Percentiles rank a stretch among this genome's conserved stretches.
phyloP scores from a whole-genome alignment of 495 filamentous ascomycete genomes.

The Pseudevernia furfuracea region DNA sequence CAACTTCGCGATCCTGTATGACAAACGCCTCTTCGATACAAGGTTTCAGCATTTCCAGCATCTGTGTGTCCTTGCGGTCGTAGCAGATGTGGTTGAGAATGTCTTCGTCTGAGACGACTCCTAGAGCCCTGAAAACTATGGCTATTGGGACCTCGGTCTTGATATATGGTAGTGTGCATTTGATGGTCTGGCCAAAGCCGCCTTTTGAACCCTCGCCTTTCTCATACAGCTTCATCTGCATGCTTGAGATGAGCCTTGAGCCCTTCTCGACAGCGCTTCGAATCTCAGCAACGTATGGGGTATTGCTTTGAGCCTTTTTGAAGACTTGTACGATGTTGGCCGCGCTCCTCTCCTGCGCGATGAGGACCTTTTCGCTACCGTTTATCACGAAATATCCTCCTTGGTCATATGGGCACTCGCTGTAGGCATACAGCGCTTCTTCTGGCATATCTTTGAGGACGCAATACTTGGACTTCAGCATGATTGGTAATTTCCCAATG shows the following conservation, averaged over 20 bases:
- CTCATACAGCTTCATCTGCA: constrained; percentile 78
- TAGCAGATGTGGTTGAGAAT: constrained; percentile 97
- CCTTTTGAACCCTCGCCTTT: constrained; percentile 73
- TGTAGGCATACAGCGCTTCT: constrained; percentile 71
- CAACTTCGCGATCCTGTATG: constrained; percentile 93
- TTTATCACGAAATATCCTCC: constrained; percentile 99
- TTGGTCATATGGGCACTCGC: constrained; percentile 96
- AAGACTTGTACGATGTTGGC: constrained; percentile 99
- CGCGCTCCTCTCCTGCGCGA: constrained; percentile 93
- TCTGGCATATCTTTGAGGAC: constrained; percentile 74
- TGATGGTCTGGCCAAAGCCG: constrained; percentile 76
- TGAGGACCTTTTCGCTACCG: constrained; percentile 97
- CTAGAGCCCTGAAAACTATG: constrained; percentile 89
- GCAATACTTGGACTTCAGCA: constrained; percentile 94
- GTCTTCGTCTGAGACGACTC: constrained; percentile 95
- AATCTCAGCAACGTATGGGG: constrained; percentile 90
- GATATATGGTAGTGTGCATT: constrained; percentile 84
- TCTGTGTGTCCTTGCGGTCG: constrained; percentile 86
- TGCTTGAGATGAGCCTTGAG: constrained; percentile 81
- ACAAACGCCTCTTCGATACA: constrained; percentile 94
- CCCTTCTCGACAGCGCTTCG: constrained; percentile 95
- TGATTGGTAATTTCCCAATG: constrained; percentile 91
- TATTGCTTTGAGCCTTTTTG: constrained; percentile 85
- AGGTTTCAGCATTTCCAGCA: constrained; percentile 95
- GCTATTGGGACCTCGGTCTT: constrained; percentile 88